Percentiles rank a stretch among this genome's conserved stretches.
These are phyloP conservation scores for Sechiopsis laciniata DNA, from an alignment of 306 rosid species.

Conservation along the genomic window DNA sequence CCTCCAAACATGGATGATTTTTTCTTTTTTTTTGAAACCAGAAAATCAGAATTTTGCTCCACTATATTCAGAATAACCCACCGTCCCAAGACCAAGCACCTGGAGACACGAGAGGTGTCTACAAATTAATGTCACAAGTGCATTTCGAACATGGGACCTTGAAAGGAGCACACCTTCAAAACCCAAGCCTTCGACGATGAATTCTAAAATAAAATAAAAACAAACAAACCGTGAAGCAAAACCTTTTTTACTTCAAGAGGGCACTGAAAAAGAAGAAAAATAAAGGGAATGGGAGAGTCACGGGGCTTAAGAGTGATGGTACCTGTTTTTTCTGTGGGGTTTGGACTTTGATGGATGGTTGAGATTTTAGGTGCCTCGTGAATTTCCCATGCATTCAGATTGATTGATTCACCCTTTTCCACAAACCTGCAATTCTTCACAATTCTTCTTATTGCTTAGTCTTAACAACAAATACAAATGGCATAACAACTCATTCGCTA, in stretches of 20 bases:
- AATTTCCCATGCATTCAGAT: slow-evolving; percentile 10
- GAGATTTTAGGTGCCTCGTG: slow-evolving; percentile 19
- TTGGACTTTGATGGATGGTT: slow-evolving; percentile 14
- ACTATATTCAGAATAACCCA: no score
- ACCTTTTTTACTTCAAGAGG: slow-evolving; percentile 17
- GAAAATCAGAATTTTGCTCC: no score
- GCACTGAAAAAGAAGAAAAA: slow-evolving; percentile 19
- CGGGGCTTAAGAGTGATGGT: slow-evolving; percentile 15
- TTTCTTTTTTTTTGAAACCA: no score
- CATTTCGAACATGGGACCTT: no score
- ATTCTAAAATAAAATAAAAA: no score
- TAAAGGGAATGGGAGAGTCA: slow-evolving; percentile 8
- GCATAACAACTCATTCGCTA: background rate
- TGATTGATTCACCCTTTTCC: slow-evolving; percentile 12
- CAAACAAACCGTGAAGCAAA: background rate
- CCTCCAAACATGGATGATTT: no score
- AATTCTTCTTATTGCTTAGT: background rate
- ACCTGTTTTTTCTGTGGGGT: slow-evolving; percentile 13
- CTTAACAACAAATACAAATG: background rate
- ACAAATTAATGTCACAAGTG: no score
- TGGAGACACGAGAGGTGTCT: no score
- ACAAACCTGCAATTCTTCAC: slow-evolving; percentile 14
- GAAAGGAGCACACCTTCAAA: no score
- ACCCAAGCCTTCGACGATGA: no score
- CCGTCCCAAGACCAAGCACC: no score